Base-by-base conservation (phyloP, 2,329 filamentous ascomycete species). In the Claviceps capensis region DNA sequence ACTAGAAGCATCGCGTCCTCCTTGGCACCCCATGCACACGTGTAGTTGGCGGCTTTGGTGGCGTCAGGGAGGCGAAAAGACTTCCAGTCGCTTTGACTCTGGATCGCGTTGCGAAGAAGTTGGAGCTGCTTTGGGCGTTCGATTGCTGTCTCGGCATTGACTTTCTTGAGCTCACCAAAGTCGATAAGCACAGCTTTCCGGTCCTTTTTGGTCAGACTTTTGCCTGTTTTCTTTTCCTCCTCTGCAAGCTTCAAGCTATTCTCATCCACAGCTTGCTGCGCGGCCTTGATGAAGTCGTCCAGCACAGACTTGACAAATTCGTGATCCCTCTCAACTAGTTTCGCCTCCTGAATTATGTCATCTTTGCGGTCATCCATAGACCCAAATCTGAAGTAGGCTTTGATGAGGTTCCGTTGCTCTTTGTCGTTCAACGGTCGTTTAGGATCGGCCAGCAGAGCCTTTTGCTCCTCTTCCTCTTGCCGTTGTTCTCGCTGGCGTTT, bases 1-100 rank as follows among this genome's bases (percentile, higher is more conserved):
- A 97, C 81, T 52, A 94, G 86, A 47, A 98, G 82, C 93, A 98
- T 98, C 49, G 88, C 93, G 65, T 98, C 93, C 67, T 98, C 93
- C 55, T 86, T 84, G 1, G 88, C 82, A 49, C 90, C 89, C 93
- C 93, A 98, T 26, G 86, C 75, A 62, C 89, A 96, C 45, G 83
- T 87, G 68, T 97, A 98, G 62, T 88, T 85, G 2, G 93, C 89
- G 22, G 85, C 82, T 65, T 98, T 98, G 13, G 87, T 90, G 2
- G 93, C 93, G 63, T 97, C 91, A 0, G 87, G 81, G 34, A 98
- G 79, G 22, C 90, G 84, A 70, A 96, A 98, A 46, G 79, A 85
- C 59, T 76, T 81, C 69, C 82, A 86, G 60, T 96, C 88, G 19
- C 81, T 63, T 22, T 75, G 69, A 46, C 80, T 77, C n/a, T 67